Conservation (phyloP, 2,329 filamentous ascomycete genomes). For the Diaporthe citrichinensis region DNA sequence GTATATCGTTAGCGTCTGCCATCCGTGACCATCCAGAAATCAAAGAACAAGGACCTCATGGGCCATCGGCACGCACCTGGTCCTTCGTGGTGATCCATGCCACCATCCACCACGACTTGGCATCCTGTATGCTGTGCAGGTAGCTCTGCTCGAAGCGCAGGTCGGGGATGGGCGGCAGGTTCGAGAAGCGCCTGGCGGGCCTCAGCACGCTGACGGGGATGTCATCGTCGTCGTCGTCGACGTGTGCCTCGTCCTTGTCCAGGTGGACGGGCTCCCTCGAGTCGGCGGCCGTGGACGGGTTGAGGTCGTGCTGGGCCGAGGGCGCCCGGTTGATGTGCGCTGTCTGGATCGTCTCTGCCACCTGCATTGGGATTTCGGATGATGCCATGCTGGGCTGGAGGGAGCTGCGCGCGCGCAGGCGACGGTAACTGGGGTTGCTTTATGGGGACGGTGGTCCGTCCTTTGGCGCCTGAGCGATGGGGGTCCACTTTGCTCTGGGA, state of each 20-base stretch:
- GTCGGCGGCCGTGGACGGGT: constrained; percentile 83
- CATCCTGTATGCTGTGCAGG: constrained; percentile 85
- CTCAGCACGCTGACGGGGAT: constrained; percentile 77
- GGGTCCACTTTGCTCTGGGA: constrained; percentile 17
- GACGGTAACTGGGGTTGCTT: constrained; percentile 21
- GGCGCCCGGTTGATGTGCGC: constrained; percentile 82
- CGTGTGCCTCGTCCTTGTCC: constrained; percentile 40
- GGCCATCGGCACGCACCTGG: constrained; percentile 72
- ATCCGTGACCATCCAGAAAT: background rate
- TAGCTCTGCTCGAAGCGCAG: constrained; percentile 99
- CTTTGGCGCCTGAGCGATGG: background rate
- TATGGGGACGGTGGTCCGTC: constrained; percentile 10
- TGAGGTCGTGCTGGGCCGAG: constrained; percentile 80
- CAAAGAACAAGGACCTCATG: constrained; percentile 9
- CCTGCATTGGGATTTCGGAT: constrained; percentile 71
- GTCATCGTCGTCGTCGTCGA: constrained; percentile 73
- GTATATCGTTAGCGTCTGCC: background rate
- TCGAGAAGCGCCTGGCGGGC: constrained; percentile 61
- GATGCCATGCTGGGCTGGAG: constrained; percentile 60
- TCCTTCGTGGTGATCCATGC: constrained; percentile 89
- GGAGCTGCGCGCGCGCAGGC: background rate
- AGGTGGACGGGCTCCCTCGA: constrained; percentile 70
- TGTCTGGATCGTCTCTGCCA: constrained; percentile 85
- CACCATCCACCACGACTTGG: constrained; percentile 84
- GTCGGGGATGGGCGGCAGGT: constrained; percentile 81